Evolutionary conservation across 306 rosid species (phyloP), one percentile per base, ranked within the genome.

Genomic region (Crotalaria pallida): DNA sequence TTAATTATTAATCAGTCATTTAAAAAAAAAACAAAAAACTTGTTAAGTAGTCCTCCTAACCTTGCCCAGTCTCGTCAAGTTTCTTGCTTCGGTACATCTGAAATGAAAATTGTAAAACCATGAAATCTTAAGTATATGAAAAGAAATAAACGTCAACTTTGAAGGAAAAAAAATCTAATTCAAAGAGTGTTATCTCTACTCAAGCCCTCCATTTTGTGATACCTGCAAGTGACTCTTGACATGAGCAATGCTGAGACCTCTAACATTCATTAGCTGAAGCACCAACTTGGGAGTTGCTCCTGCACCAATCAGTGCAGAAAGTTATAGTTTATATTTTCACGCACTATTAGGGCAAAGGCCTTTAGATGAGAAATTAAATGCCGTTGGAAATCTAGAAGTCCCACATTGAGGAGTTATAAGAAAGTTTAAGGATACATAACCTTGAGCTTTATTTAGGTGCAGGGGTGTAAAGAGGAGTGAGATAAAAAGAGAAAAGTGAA

Each of bases 171-270:
- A 29, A 6, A 10, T 31, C 7, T 8, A 21, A 52, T 3, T 26
- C 16, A 10, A 63, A 17, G 12, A 49, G 24, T 5, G 6, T 12
- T 15, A 3, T 8, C 11, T 23, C 0, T 11, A 26, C 15, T 26
- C 0, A 16, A 50, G 11, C 29, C 17, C 11, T 4, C 29, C 19
- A 10, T 3, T 11, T 4, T 3, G 16, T 40, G 12, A 7, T 45
- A 86, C 96, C 92, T 86, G 96, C 81, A 89, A 82, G 62, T 89
- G 96, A 58, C 92, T 86, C 88, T 89, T 89, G 45, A 86, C 87
- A 74, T 89, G 96, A 27, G 89, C 85, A 65, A 89, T 86, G 83
- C 88, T 86, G 44, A 89, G 88, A 27, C 89, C 96, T 82, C 84
- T 84, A 27, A 89, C 92, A 73, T 84, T 86, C 96, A 89, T 89